Conservation (phyloP, 345 rosid species). For the Toxicodendron radicans region DNA sequence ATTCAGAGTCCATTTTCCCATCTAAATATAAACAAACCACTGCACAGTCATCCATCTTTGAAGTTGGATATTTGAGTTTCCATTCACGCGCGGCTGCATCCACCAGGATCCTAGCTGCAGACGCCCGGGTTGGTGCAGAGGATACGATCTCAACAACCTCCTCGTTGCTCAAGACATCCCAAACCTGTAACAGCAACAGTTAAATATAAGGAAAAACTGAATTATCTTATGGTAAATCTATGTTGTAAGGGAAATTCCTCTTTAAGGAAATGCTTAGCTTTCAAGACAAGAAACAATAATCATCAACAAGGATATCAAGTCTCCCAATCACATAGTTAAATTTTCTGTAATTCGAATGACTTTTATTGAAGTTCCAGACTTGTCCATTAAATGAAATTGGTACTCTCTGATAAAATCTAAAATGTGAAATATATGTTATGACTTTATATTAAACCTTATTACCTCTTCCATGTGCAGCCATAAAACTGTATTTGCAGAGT, state of each 20-base stretch:
- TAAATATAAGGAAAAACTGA: background rate
- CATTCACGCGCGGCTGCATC: slow-evolving; percentile 90
- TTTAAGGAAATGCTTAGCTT: too few species aligned
- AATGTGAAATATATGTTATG: too few species aligned
- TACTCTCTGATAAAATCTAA: too few species aligned
- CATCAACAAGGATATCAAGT: too few species aligned
- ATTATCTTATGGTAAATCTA: background rate
- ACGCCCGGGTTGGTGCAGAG: slow-evolving; percentile 73
- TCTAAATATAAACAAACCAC: slow-evolving; percentile 94
- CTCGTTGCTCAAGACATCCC: slow-evolving; percentile 98
- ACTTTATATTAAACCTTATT: too few species aligned
- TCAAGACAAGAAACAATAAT: too few species aligned
- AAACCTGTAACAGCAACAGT: slow-evolving; percentile 52
- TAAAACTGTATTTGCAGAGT: too few species aligned
- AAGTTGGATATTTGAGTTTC: slow-evolving; percentile 97
- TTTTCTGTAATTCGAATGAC: too few species aligned
- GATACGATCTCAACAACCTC: slow-evolving; percentile 93
- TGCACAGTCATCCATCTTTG: slow-evolving; percentile 99
- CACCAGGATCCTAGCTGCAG: slow-evolving; percentile 84
- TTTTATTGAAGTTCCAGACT: too few species aligned
- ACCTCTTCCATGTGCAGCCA: too few species aligned
- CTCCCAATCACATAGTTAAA: too few species aligned
- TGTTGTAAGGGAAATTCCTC: background rate
- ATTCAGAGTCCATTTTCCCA: slow-evolving; percentile 90
- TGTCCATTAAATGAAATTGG: too few species aligned